phyloP scores from a whole-genome alignment of 2,329 filamentous ascomycete genomes.

The Aquanectria penicillioides region DNA sequence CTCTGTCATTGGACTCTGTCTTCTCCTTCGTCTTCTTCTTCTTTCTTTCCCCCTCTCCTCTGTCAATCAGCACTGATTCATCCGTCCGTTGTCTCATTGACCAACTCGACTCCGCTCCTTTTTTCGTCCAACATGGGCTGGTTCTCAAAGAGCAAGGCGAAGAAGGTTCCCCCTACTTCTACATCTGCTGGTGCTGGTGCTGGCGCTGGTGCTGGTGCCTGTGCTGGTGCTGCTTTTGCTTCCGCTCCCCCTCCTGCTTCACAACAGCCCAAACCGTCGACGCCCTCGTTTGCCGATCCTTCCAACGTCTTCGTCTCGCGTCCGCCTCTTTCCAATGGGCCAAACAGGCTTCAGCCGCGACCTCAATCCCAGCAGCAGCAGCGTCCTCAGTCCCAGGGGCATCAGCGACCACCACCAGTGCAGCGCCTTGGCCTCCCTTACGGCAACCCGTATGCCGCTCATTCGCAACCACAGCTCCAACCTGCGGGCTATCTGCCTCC shows the following conservation, averaged over 20 bases:
- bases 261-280: constrained; percentile 7
- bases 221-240: background rate
- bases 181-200: too few species aligned
- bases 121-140: constrained; percentile 10
- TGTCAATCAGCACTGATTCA: background rate
- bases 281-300: constrained; percentile 28
- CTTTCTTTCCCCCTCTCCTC: background rate
- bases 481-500: constrained; percentile 37
- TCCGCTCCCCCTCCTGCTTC: too few species aligned
- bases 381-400: background rate
- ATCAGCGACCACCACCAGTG: background rate
- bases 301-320: constrained; percentile 31
- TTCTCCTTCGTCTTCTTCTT: background rate
- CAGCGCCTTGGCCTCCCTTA: constrained; percentile 29
- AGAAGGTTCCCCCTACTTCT: background rate
- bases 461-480: constrained; percentile 37
- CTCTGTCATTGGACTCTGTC: background rate
- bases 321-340: constrained; percentile 2
- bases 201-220: too few species aligned
- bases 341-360: constrained; percentile 3
- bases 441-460: constrained; percentile 32
- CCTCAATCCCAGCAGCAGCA: background rate
- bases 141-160: constrained; percentile 15
- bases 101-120: background rate
- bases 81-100: background rate